A percentile compares a stretch with the other conserved stretches of the same genome.
phyloP scores from a whole-genome alignment of 129 eudicot genomes.

The Pittosporum tobira region DNA sequence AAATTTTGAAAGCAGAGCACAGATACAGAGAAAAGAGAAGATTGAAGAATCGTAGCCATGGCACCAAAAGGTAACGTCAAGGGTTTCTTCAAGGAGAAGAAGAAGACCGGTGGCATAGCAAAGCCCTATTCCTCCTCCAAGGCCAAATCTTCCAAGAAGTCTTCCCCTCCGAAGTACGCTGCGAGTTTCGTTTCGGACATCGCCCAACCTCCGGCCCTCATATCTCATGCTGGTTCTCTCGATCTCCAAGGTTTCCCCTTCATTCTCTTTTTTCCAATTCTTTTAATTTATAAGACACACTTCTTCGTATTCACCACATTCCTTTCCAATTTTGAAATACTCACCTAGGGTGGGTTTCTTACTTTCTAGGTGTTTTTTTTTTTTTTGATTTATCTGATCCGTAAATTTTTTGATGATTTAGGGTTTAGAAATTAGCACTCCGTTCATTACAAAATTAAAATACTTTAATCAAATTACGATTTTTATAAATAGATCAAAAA shows the following conservation, averaged over 20 bases:
- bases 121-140: slow-evolving; percentile 29
- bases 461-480: too few relatives aligned
- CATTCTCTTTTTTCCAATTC: too few relatives aligned
- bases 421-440: too few relatives aligned
- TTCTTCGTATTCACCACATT: background rate
- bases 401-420: too few relatives aligned
- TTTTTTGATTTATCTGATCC: slow-evolving; percentile 1
- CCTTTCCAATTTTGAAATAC: background rate
- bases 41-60: slow-evolving; percentile 34
- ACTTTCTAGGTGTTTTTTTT: background rate
- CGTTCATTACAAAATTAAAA: too few relatives aligned
- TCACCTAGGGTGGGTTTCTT: background rate
- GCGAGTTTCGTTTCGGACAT: slow-evolving; percentile 35
- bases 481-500: too few relatives aligned
- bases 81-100: slow-evolving; percentile 56
- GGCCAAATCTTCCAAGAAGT: slow-evolving; percentile 21
- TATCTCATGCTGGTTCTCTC: slow-evolving; percentile 42
- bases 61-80: slow-evolving; percentile 47
- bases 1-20: slow-evolving; percentile 15
- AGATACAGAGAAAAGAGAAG: slow-evolving; percentile 11
- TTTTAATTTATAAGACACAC: too few relatives aligned
- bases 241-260: slow-evolving; percentile 48
- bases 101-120: slow-evolving; percentile 38
- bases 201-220: slow-evolving; percentile 62
- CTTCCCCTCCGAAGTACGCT: slow-evolving; percentile 18